phyloP scores from a whole-genome alignment of 495 filamentous ascomycete species.

The Immersiella caudata region DNA sequence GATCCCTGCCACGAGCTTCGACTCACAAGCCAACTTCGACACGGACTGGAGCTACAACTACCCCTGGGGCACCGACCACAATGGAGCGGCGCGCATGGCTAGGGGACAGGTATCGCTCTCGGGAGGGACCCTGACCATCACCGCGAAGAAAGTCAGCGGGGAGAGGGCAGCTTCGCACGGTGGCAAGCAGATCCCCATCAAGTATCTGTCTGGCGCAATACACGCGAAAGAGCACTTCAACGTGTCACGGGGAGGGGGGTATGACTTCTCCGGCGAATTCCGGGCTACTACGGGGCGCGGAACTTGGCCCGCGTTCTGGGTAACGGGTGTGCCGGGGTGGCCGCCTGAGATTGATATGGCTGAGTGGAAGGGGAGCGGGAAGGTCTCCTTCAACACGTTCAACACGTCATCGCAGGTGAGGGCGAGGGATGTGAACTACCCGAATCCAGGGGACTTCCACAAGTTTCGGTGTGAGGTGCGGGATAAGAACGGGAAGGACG shows the following conservation, averaged over 20 bases:
- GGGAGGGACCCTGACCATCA: constrained; percentile 47
- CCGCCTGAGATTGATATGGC: constrained; percentile 66
- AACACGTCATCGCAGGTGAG: constrained; percentile 55
- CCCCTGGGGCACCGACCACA: constrained; percentile 52
- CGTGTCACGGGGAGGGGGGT: constrained; percentile 51
- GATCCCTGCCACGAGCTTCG: constrained; percentile 58
- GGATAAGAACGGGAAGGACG: constrained; percentile 57
- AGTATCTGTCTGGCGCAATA: constrained; percentile 57
- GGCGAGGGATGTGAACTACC: constrained; percentile 53
- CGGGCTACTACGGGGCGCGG: constrained; percentile 53
- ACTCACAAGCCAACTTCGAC: constrained; percentile 53
- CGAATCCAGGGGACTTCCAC: constrained; percentile 52
- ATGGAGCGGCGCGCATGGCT: constrained; percentile 62
- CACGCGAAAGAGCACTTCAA: constrained; percentile 52
- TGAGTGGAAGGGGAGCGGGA: constrained; percentile 64
- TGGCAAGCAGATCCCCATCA: constrained; percentile 54
- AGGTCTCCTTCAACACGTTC: constrained; percentile 65
- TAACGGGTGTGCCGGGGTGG: constrained; percentile 63
- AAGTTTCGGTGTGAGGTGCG: constrained; percentile 54
- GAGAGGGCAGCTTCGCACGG: constrained; percentile 46
- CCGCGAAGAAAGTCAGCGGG: constrained; percentile 49
- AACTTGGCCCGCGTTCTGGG: constrained; percentile 67
- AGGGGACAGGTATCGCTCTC: constrained; percentile 40
- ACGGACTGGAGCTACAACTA: constrained; percentile 58
- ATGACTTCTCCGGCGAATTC: constrained; percentile 57